Evolutionary conservation across 371 early-diverging fungal genomes (phyloP), one percentile per base, ranked within the genome.

Genomic region (Mortierella sp.): DNA sequence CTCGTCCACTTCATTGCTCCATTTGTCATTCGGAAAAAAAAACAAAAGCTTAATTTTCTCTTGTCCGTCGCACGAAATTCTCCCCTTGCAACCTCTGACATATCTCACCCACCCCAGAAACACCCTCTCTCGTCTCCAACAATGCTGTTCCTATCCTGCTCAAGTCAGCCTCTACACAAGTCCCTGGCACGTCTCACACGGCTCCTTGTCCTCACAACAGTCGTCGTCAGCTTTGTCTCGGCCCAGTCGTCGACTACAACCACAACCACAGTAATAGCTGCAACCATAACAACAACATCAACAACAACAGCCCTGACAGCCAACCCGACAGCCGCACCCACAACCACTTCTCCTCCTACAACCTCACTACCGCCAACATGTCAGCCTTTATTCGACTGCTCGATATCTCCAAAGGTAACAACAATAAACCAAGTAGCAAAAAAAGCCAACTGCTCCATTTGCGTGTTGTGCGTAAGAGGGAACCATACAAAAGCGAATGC

Each of bases 351-450:
- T 40, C 43, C 43, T 40, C 67, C 81, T n/a, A 8, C 19, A 16
- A 19, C 31, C 5, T 24, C 86, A 6, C 74, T 73, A 13, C 74
- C 61, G 26, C 53, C 67, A 24, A 37, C 70, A 4, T 86, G 86
- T 26, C 55, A 64, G 14, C 77, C 86, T n/a, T 57, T 70, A 44
- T 86, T 78, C 53, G 82, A 86, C 59, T 86, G 86, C 46, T 78
- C 86, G 0, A 24, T 74, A 70, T 75, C 73, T 2, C 81, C 81
- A 19, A 75, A 81, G 79, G 86, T 86, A 85, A 69, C 48, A 19
- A 24, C 11, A 37, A 10, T 24, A 26, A 61, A 54, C n/a, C 54
- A 54, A 54, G 24, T 19, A 24, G 21, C 16, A 53, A 31, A 59
- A 59, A 31, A 59, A 31, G 5, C 59, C 59, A 43, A 61, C n/a